Base-by-base conservation (phyloP, 2,329 filamentous ascomycete genomes). In the Fusarium hainanense region DNA sequence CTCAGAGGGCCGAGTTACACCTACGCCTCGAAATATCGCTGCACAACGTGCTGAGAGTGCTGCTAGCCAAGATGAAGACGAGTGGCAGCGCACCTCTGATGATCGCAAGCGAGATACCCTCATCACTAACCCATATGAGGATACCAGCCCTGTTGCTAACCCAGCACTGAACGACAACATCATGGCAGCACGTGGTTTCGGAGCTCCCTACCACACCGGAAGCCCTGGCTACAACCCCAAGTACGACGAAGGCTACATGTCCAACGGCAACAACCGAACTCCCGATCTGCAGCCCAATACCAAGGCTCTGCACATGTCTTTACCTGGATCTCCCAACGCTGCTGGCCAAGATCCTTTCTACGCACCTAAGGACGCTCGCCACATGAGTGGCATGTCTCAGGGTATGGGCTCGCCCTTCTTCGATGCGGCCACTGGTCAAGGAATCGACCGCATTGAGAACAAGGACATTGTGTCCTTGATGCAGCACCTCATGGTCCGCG, bases 401-500 rank as follows among this genome's bases (percentile, higher is more conserved):
- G 95, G 94, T 47, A 93, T 98, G 87, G 87, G 85, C 6, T 96
- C 94, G 30, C 94, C 95, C 4, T 85, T 98, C 21, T 98, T 97
- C 76, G 96, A 99, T 77, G 90, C 93, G 63, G 88, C 94, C 6
- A 97, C 93, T 3, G 95, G 95, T 54, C 90, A 89, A 67, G 94
- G 94, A 34, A 92, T 97, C 54, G 94, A 98, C 71, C 88, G 91
- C 49, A 98, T 99, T 54, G 92, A 98, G 78, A 97, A 94, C 47
- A 96, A 97, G 81, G 96, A 99, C 76, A 97, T 99, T 74, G 92
- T 99, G 69, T 93, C 95, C 25, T 84, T 99, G 65, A 99, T 99
- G 96, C 95, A 99, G 77, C 96, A 99, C 80, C 90, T 99, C 68
- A 98, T 97, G 78, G 96, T 98, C 68, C 92, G 96, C 37, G 96